Conservation (phyloP, 164 flowering plant species). For the Brasenia schreberi region DNA sequence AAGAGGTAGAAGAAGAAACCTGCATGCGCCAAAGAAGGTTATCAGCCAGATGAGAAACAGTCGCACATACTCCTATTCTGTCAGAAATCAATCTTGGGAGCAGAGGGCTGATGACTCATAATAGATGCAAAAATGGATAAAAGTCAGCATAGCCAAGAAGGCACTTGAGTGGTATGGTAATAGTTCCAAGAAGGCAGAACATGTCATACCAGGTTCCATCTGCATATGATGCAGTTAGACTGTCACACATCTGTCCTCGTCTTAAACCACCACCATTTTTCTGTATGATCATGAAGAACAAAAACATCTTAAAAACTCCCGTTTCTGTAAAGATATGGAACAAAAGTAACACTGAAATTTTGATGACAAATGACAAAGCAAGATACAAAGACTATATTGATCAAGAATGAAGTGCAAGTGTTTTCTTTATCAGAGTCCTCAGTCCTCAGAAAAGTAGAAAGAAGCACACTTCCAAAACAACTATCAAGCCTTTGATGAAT, state of each 20-base stretch:
- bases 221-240: slow-evolving; percentile 37
- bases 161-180: neutral
- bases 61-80: slow-evolving; percentile 37
- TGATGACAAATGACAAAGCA: neutral
- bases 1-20: slow-evolving; percentile 26
- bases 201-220: slow-evolving; percentile 45
- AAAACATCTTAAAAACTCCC: too few relatives aligned
- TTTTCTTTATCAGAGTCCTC: neutral
- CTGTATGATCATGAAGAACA: neutral
- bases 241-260: slow-evolving; percentile 13
- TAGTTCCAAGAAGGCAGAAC: neutral
- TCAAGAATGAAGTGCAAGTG: neutral
- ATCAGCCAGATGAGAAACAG: slow-evolving; percentile 55
- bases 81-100: slow-evolving; percentile 33
- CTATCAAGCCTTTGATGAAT: too few relatives aligned
- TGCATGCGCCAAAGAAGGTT: slow-evolving; percentile 77
- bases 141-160: neutral
- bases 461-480: too few relatives aligned
- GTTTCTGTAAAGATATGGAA: too few relatives aligned
- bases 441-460: too few relatives aligned
- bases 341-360: too few relatives aligned
- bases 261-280: neutral
- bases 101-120: slow-evolving; percentile 29
- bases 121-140: neutral
- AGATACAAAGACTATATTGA: too few relatives aligned